A percentile compares a stretch with the other conserved stretches of the same genome.
Evolutionary conservation across 441 rosid genomes (phyloP).

Genomic region (Erodium chrysanthum): DNA sequence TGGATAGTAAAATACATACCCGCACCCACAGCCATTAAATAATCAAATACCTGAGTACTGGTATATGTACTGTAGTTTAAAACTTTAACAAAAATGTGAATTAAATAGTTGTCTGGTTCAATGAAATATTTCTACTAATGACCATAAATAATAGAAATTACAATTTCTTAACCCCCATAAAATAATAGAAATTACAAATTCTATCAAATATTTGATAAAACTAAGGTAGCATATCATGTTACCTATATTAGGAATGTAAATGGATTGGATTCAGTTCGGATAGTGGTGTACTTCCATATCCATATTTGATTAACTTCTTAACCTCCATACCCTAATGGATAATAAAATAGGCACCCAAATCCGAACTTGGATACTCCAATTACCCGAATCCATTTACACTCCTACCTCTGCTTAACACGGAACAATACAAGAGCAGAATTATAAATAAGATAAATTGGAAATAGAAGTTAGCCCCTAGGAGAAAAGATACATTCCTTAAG

Average conservation of each 20-base stretch:
- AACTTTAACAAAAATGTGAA: too few relatives aligned
- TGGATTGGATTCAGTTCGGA: neutral
- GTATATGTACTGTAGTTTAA: too few relatives aligned
- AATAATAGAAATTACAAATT: neutral
- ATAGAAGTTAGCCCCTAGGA: slow-evolving; percentile 6
- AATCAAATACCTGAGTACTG: too few relatives aligned
- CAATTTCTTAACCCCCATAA: neutral
- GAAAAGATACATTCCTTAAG: slow-evolving; percentile 1
- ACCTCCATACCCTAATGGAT: neutral
- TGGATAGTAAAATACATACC: too few relatives aligned
- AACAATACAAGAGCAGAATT: neutral
- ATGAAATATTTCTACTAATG: too few relatives aligned
- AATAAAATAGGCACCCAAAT: neutral
- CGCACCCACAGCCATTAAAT: too few relatives aligned
- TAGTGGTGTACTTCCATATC: neutral
- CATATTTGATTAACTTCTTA: neutral
- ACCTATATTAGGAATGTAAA: neutral
- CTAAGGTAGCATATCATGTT: neutral
- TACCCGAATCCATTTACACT: neutral
- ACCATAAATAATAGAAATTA: too few relatives aligned
- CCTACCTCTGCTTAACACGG: neutral
- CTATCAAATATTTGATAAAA: neutral
- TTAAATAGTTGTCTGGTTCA: too few relatives aligned
- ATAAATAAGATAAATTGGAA: neutral
- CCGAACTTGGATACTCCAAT: neutral